phyloP scores from a whole-genome alignment of 129 eudicot species.

The Arctium lappa region DNA sequence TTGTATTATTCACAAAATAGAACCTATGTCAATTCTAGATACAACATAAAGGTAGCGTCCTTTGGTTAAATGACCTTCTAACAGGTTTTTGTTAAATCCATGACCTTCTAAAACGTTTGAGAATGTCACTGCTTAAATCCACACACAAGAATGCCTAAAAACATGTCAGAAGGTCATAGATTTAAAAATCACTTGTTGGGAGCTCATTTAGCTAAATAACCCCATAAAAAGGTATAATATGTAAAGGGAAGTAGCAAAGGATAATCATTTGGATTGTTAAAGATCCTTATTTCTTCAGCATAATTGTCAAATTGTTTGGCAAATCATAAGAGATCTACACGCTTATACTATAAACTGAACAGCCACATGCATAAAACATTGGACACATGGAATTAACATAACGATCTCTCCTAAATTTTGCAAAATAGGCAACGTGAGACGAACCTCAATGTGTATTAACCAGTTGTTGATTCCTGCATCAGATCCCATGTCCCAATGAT shows the following conservation, averaged over 20 bases:
- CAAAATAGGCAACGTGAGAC: slow-evolving; percentile 3
- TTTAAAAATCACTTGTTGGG: neutral
- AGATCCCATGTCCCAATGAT: slow-evolving; percentile 76
- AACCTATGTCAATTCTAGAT: slow-evolving; percentile 10
- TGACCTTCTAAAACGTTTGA: neutral
- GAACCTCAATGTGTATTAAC: slow-evolving; percentile 88
- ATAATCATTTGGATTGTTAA: neutral
- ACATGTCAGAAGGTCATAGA: neutral
- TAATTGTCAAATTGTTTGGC: neutral
- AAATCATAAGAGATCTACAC: neutral
- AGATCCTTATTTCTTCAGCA: neutral
- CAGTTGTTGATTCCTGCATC: slow-evolving; percentile 81
- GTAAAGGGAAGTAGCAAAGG: neutral
- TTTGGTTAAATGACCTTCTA: neutral
- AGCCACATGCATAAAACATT: neutral
- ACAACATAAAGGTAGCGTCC: neutral
- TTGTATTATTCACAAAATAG: slow-evolving; percentile 17
- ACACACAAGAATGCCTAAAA: neutral
- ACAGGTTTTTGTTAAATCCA: neutral
- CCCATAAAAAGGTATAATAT: neutral
- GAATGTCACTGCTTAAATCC: neutral
- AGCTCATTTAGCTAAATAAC: neutral
- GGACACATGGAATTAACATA: neutral
- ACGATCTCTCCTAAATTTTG: neutral
- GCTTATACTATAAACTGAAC: neutral